Percentiles rank a stretch among this genome's conserved stretches.
phyloP scores from a whole-genome alignment of 805 yeast species.

The Ogataea chonburiensis region DNA sequence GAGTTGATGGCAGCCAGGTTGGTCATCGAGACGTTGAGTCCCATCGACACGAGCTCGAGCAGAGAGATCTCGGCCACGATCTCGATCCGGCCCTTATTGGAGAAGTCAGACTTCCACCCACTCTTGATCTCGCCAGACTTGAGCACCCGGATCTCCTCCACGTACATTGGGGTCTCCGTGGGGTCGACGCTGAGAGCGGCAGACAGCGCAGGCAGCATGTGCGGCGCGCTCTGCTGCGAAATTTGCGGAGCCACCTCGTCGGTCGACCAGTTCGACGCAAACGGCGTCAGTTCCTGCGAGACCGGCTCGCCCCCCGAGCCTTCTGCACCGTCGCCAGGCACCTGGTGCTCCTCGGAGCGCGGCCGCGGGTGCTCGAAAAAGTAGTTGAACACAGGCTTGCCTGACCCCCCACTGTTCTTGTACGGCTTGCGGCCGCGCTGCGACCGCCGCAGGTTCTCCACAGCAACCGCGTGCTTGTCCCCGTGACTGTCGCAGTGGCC shows the following conservation, averaged over 20 bases:
- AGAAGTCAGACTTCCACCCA: conserved; percentile 96
- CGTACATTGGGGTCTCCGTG: conserved; percentile 37
- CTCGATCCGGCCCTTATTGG: conserved; percentile 76
- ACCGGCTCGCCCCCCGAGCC: conserved; percentile 1
- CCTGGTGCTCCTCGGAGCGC: conserved; percentile 6
- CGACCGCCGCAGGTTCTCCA: conserved; percentile 39
- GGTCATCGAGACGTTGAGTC: conserved; percentile 31
- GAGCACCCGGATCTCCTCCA: conserved; percentile 73
- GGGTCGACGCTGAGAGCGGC: conserved; percentile 1
- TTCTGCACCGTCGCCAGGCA: conserved; percentile 2
- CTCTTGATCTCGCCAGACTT: conserved; percentile 77
- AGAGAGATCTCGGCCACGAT: conserved; percentile 69
- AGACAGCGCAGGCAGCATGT: conserved; percentile 8
- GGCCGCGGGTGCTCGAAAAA: conserved; percentile 29
- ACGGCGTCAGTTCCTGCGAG: conserved; percentile 11
- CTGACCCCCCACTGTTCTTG: conserved; percentile 32
- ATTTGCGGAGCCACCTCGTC: conserved; percentile 13
- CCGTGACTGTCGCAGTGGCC: conserved; percentile 58
- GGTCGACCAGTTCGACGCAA: conserved; percentile 24
- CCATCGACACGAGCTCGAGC: conserved; percentile 55
- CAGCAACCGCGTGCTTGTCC: conserved; percentile 45
- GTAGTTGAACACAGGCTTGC: conserved; percentile 26
- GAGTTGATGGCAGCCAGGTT: conserved; percentile 33
- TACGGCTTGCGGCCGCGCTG: conserved; percentile 25
- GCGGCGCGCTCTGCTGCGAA: conserved; percentile 11